Evolutionary conservation across 2,329 filamentous ascomycete genomes (phyloP).

Genomic region (Sordariomycetes sp.): DNA sequence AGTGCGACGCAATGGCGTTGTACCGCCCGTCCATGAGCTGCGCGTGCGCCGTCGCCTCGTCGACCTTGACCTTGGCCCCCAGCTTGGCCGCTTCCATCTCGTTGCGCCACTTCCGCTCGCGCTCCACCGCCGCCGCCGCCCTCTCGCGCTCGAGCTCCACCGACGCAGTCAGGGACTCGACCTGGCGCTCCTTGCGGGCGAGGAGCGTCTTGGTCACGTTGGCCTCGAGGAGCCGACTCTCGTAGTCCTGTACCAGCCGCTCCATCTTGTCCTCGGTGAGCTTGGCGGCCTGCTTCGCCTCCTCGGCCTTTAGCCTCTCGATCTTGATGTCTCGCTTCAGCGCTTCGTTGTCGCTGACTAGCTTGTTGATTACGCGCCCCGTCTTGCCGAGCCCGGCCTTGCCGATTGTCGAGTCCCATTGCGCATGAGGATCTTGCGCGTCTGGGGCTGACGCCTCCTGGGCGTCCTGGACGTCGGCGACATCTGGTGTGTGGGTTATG

Average conservation of each 20-base stretch:
- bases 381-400: slow-evolving; percentile 62
- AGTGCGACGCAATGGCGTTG: slow-evolving; percentile 51
- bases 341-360: slow-evolving; percentile 69
- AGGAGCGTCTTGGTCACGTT: slow-evolving; percentile 60
- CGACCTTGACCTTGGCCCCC: slow-evolving; percentile 48
- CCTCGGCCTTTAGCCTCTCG: slow-evolving; percentile 51
- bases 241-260: slow-evolving; percentile 52
- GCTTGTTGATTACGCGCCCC: slow-evolving; percentile 65
- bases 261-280: slow-evolving; percentile 62
- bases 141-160: slow-evolving; percentile 52
- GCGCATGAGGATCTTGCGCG: slow-evolving; percentile 7
- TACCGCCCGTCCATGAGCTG: slow-evolving; percentile 58
- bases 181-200: slow-evolving; percentile 60
- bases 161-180: slow-evolving; percentile 52
- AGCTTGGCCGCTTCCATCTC: slow-evolving; percentile 49
- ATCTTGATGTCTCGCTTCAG: slow-evolving; percentile 61
- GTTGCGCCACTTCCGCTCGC: slow-evolving; percentile 47
- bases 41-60: slow-evolving; percentile 51
- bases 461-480: neutral
- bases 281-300: slow-evolving; percentile 54
- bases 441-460: neutral
- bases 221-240: slow-evolving; percentile 54
- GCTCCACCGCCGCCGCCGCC: slow-evolving; percentile 42
- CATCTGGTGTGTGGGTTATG: neutral
- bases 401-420: slow-evolving; percentile 55